Evolutionary conservation across 768 basidiomycete species (phyloP).

Genomic region (Clitopilus hobsonii): DNA sequence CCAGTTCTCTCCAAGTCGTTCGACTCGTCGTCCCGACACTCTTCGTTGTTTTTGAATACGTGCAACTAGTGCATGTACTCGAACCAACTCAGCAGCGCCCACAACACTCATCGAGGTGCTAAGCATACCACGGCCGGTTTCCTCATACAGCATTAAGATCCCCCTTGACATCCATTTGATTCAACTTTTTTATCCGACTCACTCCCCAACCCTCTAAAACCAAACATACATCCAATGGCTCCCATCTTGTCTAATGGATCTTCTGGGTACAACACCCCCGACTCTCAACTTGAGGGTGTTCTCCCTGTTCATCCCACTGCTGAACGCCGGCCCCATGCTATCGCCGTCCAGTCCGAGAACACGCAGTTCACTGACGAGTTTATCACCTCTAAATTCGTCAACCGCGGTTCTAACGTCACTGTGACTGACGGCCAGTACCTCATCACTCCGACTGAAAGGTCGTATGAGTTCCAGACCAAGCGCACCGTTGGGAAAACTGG

Average conservation of each 20-base stretch:
- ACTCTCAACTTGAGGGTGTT: slow-evolving; percentile 64
- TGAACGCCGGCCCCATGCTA: slow-evolving; percentile 66
- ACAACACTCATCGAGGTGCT: slow-evolving; percentile 83
- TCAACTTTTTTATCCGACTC: slow-evolving; percentile 16
- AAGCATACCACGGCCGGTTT: slow-evolving; percentile 79
- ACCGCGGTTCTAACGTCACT: slow-evolving; percentile 72
- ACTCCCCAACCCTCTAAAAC: slow-evolving; percentile 1
- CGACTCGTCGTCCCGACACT: slow-evolving; percentile 5
- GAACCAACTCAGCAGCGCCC: slow-evolving; percentile 85
- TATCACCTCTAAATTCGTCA: slow-evolving; percentile 78
- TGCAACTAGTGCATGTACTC: slow-evolving; percentile 84
- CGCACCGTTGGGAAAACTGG: slow-evolving; percentile 87
- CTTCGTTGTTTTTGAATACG: slow-evolving; percentile 23
- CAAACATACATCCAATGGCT: slow-evolving; percentile 39
- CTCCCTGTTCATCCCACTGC: slow-evolving; percentile 82
- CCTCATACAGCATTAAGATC: slow-evolving; percentile 42
- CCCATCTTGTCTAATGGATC: slow-evolving; percentile 39
- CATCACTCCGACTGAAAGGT: slow-evolving; percentile 73
- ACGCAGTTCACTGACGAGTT: slow-evolving; percentile 77
- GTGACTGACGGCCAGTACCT: slow-evolving; percentile 71
- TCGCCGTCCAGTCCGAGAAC: slow-evolving; percentile 80
- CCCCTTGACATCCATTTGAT: slow-evolving; percentile 22
- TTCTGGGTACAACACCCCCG: slow-evolving; percentile 72
- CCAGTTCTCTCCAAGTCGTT: neutral
- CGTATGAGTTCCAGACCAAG: slow-evolving; percentile 89